A percentile compares a stretch with the other conserved stretches of the same genome.
phyloP scores from a whole-genome alignment of 257 asterid species.

The Nicotiana tabacum region DNA sequence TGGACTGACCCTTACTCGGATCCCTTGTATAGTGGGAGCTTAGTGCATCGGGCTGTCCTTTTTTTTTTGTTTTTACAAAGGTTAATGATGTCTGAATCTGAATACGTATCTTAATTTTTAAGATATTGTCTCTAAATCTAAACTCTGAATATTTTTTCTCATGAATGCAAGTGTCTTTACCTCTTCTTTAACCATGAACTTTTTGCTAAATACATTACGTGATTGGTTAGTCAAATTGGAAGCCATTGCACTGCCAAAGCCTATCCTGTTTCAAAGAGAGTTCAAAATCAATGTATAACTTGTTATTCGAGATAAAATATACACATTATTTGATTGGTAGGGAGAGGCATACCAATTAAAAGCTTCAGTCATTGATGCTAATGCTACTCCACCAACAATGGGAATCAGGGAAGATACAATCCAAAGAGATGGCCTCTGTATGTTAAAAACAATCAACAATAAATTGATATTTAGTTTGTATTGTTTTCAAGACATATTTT shows the following conservation, averaged over 20 bases:
- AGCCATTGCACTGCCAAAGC: constrained; percentile 88
- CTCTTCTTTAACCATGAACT: constrained; percentile 64
- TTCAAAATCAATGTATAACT: neutral
- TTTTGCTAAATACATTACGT: constrained; percentile 79
- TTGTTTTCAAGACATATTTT: too few species aligned
- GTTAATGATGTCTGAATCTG: neutral
- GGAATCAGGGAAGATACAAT: constrained; percentile 72
- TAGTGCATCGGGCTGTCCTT: too few species aligned
- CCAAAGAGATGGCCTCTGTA: constrained; percentile 74
- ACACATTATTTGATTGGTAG: neutral
- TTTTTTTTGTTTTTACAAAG: neutral
- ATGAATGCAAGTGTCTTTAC: constrained; percentile 24
- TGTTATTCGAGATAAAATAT: neutral
- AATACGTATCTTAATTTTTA: neutral
- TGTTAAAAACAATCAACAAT: constrained; percentile 20
- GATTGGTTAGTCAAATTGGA: constrained; percentile 89
- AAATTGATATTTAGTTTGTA: too few species aligned
- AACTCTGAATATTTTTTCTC: too few species aligned
- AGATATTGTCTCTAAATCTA: neutral
- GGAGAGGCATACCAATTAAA: constrained; percentile 65
- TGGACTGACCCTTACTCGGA: too few species aligned
- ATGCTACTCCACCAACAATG: constrained; percentile 83
- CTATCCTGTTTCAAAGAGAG: constrained; percentile 52
- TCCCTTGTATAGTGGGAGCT: too few species aligned
- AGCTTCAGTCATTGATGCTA: constrained; percentile 83